A percentile compares a stretch with the other conserved stretches of the same genome.
phyloP scores from a whole-genome alignment of 305 asterid species.

The Fraxinus angustifolia region DNA sequence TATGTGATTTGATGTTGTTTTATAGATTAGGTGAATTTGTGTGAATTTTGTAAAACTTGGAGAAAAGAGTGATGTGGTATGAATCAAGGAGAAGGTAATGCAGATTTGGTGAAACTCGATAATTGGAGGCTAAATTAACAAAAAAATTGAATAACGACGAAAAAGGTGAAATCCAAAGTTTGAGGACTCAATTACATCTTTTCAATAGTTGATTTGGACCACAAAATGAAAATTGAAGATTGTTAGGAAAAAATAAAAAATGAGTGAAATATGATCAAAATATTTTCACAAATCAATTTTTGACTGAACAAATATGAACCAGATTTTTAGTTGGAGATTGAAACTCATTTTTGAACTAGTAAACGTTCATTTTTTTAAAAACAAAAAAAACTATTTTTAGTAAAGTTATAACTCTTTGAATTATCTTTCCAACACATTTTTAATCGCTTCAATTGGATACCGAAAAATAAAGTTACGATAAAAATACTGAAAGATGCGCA shows the following conservation, averaged over 20 bases:
- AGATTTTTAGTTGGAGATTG: neutral
- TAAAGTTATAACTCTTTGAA: too few relatives aligned
- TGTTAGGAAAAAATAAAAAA: too few relatives aligned
- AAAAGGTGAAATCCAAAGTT: too few relatives aligned
- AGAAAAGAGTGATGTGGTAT: neutral
- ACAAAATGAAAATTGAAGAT: neutral
- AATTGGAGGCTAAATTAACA: too few relatives aligned
- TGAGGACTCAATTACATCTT: neutral
- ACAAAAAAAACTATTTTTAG: too few relatives aligned
- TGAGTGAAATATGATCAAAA: neutral
- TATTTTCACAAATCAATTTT: neutral
- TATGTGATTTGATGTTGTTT: too few relatives aligned
- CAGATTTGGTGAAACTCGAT: neutral
- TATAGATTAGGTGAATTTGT: neutral
- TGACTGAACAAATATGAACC: neutral
- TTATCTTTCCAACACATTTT: neutral
- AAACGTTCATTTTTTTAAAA: too few relatives aligned
- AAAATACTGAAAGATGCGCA: too few relatives aligned
- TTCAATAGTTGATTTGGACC: neutral
- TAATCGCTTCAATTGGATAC: too few relatives aligned
- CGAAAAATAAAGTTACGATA: too few relatives aligned
- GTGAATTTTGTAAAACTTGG: too few relatives aligned
- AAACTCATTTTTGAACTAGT: neutral
- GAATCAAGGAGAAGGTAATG: neutral
- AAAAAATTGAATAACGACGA: too few relatives aligned